Conservation (phyloP, 805 yeast genomes). For the Candida awuae region DNA sequence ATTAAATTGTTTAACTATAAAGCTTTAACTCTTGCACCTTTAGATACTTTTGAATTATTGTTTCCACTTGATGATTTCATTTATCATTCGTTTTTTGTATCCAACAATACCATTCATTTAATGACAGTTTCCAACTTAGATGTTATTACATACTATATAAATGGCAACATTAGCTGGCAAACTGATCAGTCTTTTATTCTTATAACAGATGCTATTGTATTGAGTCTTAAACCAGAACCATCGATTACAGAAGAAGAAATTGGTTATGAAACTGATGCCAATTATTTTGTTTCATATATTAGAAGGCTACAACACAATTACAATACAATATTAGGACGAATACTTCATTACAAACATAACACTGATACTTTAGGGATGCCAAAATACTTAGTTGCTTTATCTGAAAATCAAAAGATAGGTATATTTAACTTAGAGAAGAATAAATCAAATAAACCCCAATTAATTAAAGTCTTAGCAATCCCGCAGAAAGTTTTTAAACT, state of each 20-base stretch:
- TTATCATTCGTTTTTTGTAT: slow-evolving; percentile 9
- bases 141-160: slow-evolving; percentile 13
- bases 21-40: slow-evolving; percentile 4
- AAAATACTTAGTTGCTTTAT: slow-evolving; percentile 36
- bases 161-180: slow-evolving; percentile 31
- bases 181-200: slow-evolving; percentile 37
- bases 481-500: slow-evolving; percentile 6
- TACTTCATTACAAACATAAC: slow-evolving; percentile 12
- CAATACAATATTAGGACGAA: slow-evolving; percentile 13
- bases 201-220: slow-evolving; percentile 29
- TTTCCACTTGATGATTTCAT: slow-evolving; percentile 17
- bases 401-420: slow-evolving; percentile 33
- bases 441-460: not conserved
- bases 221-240: slow-evolving; percentile 20
- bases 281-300: too few relatives aligned
- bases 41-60: slow-evolving; percentile 7
- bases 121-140: slow-evolving; percentile 13
- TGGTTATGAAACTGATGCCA: slow-evolving; percentile 28
- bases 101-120: slow-evolving; percentile 10
- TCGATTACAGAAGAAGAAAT: slow-evolving; percentile 24
- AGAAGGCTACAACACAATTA: slow-evolving; percentile 28
- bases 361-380: slow-evolving; percentile 37
- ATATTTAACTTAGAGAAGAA: slow-evolving; percentile 36
- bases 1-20: slow-evolving; percentile 19
- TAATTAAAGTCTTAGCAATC: slow-evolving; percentile 2